Evolutionary conservation across 352 stramenopile species (phyloP).

Genomic region (Phytophthora cajani): DNA sequence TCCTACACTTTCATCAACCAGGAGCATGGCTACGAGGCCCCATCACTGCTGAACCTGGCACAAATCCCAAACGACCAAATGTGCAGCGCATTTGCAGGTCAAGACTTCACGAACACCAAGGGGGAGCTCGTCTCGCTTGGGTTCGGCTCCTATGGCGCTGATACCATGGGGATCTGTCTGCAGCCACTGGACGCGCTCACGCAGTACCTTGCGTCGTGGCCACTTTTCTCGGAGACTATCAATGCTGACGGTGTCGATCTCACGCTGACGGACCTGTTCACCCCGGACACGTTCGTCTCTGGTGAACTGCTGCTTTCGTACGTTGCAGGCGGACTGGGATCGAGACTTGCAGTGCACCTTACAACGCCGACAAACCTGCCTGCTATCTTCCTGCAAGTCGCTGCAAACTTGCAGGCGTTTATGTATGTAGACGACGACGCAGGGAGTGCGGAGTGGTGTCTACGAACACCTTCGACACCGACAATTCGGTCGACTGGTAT

Average conservation of each 20-base stretch:
- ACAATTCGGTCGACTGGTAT: neutral
- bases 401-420: constrained; percentile 15
- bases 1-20: constrained; percentile 24
- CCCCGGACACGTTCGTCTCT: constrained; percentile 35
- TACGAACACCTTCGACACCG: neutral
- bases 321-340: too few species aligned
- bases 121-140: constrained; percentile 25
- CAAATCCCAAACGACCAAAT: constrained; percentile 55
- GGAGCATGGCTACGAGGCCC: neutral
- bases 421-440: neutral
- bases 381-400: constrained; percentile 21
- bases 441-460: neutral
- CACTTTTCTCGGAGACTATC: constrained; percentile 30
- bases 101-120: constrained; percentile 45
- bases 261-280: constrained; percentile 42
- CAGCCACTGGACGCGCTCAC: constrained; percentile 43
- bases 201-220: constrained; percentile 36
- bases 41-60: constrained; percentile 13
- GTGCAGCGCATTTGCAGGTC: constrained; percentile 44
- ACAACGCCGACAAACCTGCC: constrained; percentile 17
- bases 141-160: constrained; percentile 24
- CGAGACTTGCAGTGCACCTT: too few species aligned
- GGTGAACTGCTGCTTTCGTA: constrained; percentile 30
- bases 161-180: constrained; percentile 48
- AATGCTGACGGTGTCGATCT: constrained; percentile 15